A percentile compares a stretch with the other conserved stretches of the same genome.
phyloP scores from a whole-genome alignment of 352 stramenopile species.

The Blastocystis sp. region DNA sequence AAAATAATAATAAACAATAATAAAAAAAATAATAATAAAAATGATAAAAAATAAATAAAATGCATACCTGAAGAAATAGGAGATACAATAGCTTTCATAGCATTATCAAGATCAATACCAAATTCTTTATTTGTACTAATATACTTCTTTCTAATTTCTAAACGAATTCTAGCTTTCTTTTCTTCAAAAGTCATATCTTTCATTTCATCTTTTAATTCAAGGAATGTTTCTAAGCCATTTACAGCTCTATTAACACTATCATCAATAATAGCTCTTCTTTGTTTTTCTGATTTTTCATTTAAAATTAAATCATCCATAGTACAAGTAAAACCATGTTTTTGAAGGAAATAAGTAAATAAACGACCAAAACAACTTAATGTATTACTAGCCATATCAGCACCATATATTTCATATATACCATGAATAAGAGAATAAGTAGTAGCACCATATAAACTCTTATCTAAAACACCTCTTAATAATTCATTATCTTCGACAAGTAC shows the following conservation, averaged over 20 bases:
- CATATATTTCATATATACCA: conserved; percentile 76
- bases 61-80: conserved; percentile 31
- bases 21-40: too few species aligned
- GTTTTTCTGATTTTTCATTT: conserved; percentile 68
- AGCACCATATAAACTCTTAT: conserved; percentile 94
- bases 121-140: conserved; percentile 9
- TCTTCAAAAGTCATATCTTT: conserved; percentile 2
- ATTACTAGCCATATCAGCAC: conserved; percentile 53
- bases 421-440: conserved; percentile 91
- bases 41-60: too few species aligned
- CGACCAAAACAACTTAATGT: conserved; percentile 61
- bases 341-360: conserved; percentile 87
- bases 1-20: too few species aligned
- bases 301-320: conserved; percentile 92
- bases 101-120: conserved; percentile 28
- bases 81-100: conserved; percentile 34
- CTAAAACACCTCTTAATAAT: conserved; percentile 80
- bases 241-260: conserved; percentile 34
- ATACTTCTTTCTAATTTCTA: conserved; percentile 5
- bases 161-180: not conserved
- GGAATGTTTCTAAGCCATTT: conserved; percentile 35
- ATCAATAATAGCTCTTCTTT: conserved; percentile 63
- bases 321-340: conserved; percentile 91
- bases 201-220: conserved; percentile 34
- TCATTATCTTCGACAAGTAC: conserved; percentile 83